Conservation (phyloP, 768 basidiomycete species). For the Heimioporus sp. region DNA sequence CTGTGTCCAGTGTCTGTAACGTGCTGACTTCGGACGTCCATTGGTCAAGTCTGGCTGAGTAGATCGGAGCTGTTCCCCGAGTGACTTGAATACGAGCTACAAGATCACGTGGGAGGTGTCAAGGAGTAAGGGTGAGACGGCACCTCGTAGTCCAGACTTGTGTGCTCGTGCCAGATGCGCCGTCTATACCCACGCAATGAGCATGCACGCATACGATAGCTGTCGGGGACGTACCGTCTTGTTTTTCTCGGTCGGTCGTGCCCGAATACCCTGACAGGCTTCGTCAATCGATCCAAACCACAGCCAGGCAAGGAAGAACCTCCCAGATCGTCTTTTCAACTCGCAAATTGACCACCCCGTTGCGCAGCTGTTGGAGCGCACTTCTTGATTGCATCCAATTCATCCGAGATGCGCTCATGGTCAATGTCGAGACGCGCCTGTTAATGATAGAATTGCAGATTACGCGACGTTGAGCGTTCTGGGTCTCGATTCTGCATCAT, state of each 20-base stretch:
- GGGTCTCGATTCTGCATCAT: conserved; percentile 60
- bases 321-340: no score
- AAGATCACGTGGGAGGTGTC: neutral
- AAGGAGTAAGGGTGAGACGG: conserved; percentile 1
- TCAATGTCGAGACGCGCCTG: conserved; percentile 75
- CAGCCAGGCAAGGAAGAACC: no score
- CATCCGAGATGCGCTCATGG: conserved; percentile 64
- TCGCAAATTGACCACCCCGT: conserved; percentile 86
- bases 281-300: no score
- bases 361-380: conserved; percentile 73
- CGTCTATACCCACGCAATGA: conserved; percentile 35
- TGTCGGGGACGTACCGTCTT: no score
- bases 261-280: no score
- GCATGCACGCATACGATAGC: no score
- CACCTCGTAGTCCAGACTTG: conserved; percentile 71
- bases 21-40: conserved; percentile 51
- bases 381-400: conserved; percentile 57
- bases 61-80: conserved; percentile 59
- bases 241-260: conserved; percentile 46
- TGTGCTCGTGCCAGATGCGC: conserved; percentile 67
- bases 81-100: conserved; percentile 61
- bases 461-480: conserved; percentile 63
- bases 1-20: conserved; percentile 63
- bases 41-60: conserved; percentile 54
- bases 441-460: conserved; percentile 71